Evolutionary conservation across 176 grass and related monocot genomes (phyloP), one percentile per base, ranked within the genome.

Genomic region (Saccharum spontaneum): DNA sequence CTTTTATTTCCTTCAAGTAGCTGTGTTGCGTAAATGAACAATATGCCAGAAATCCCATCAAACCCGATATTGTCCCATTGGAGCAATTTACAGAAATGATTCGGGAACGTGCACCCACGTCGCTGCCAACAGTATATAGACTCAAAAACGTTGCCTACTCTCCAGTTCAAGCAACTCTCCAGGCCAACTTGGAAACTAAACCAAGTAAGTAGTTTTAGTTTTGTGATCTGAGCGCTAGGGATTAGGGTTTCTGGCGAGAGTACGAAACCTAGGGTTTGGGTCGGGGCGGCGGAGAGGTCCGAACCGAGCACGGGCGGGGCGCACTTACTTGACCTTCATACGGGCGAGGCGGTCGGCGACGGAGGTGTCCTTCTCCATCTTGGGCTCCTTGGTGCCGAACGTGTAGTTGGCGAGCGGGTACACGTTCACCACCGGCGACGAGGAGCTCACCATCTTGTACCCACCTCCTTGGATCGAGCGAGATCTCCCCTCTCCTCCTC

Each of bases 341-440:
- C 95, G 93, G 70, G 95, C 95, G 22, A 98, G 91, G 57, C 95
- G 95, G 78, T 98, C 95, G 77, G 95, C 93, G 87, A 98, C 95
- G 87, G 95, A 98, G 79, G 95, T 98, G 82, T 98, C 95, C 89
- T 98, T 98, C 95, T 98, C 95, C 93, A 98, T 93, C 85, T 98
- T 98, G 59, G 95, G 91, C 91, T 98, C 95, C 93, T 98, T 98
- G 76, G 95, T 98, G 43, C 95, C 95, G 89, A 98, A 98, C 48
- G 95, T 98, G 90, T 98, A 98, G 91, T 95, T 98, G 36, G 95
- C 90, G 60, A 98, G 95, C 43, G 93, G 95, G 95, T 98, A 98
- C 36, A 91, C 88, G 67, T 93, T 98, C 77, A 95, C 93, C 77
- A 88, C 83, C 85, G 91, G 81, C 54, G 92, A 89, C 23, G 85